Evolutionary conservation across 2,329 filamentous ascomycete species (phyloP).

Genomic region (Cladosporium phlei): DNA sequence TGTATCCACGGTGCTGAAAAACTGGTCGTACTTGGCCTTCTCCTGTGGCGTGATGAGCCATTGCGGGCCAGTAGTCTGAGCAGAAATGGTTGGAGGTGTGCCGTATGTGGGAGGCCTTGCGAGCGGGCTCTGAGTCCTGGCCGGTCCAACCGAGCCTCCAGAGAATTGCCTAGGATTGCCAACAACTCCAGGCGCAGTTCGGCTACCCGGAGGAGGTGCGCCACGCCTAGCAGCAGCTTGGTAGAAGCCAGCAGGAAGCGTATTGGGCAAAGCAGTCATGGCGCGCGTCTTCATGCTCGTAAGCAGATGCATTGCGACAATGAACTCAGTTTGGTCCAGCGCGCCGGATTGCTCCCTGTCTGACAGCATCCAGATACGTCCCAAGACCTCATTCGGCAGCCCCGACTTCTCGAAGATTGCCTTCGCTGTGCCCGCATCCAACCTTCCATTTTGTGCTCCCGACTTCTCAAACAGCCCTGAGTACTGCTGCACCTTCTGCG

Average conservation of each 20-base stretch:
- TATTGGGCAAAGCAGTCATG: conserved; percentile 71
- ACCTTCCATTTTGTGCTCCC: conserved; percentile 66
- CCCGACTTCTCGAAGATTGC: conserved; percentile 92
- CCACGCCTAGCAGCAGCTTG: conserved; percentile 77
- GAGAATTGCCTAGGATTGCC: conserved; percentile 80
- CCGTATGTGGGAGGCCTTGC: conserved; percentile 46
- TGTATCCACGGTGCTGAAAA: conserved; percentile 81
- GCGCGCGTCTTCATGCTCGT: conserved; percentile 83
- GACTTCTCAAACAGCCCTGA: conserved; percentile 86
- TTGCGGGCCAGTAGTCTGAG: conserved; percentile 57
- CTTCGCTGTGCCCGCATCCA: conserved; percentile 71
- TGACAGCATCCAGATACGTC: conserved; percentile 92
- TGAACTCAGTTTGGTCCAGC: conserved; percentile 83
- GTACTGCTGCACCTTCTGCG: conserved; percentile 88
- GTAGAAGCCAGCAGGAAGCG: conserved; percentile 79
- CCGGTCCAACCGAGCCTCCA: conserved; percentile 47
- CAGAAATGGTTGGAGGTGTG: conserved; percentile 45
- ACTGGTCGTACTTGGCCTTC: conserved; percentile 80
- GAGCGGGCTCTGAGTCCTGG: conserved; percentile 58
- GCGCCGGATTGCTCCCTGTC: conserved; percentile 90
- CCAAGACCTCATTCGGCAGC: conserved; percentile 81
- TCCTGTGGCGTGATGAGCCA: conserved; percentile 82
- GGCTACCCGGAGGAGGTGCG: conserved; percentile 44
- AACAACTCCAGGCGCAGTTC: conserved; percentile 31
- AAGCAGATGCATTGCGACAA: conserved; percentile 96